Evolutionary conservation across 2,329 filamentous ascomycete genomes (phyloP), one percentile per base, ranked within the genome.

Genomic region (Blastomyces parvus): DNA sequence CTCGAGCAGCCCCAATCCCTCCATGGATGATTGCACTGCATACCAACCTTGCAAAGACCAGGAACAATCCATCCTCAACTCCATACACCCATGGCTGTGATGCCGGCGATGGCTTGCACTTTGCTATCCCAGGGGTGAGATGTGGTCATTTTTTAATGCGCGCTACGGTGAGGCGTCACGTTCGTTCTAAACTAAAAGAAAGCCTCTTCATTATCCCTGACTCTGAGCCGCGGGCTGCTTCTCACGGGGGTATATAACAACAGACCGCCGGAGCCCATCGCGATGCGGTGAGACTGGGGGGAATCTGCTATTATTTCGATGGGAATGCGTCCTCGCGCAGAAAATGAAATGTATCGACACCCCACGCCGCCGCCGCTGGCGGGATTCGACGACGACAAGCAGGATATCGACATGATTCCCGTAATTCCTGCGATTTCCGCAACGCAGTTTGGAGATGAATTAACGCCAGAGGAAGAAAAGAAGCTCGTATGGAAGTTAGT

Each of bases 391-490:
- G 8, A 17, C 13, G 48, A 25, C 13, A 52, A 52, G 25, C 48
- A 30, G 2, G 25, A 52, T 5, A 25, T 17, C 25, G 48, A 30
- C 14, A 14, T 14, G 27, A 2, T 25, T 11, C 48, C 48, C 14
- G 25, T 14, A 17, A 2, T 25, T 11, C 48, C 48, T 48, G 8
- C 25, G 25, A 14, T 27, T 52, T 14, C 48, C 48, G 9, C 22
- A 25, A 17, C 48, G 25, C 25, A 7, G 25, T 30, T 17, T 14
- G 25, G 8, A 30, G 48, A 52, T 13, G 48, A 61, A 40, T 70
- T 69, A 67, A 66, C 65, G 2, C 57, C 33, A 40, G 67, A 64
- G 48, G 70, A 71, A 64, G 70, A 70, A 61, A 67, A 66, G 46
- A 65, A 48, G 30, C 58, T 71, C 57, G 64, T 71, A 38, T 58